These are phyloP conservation scores for Vinca minor DNA, from an alignment of 257 asterid genomes.

Conservation along the genomic window DNA sequence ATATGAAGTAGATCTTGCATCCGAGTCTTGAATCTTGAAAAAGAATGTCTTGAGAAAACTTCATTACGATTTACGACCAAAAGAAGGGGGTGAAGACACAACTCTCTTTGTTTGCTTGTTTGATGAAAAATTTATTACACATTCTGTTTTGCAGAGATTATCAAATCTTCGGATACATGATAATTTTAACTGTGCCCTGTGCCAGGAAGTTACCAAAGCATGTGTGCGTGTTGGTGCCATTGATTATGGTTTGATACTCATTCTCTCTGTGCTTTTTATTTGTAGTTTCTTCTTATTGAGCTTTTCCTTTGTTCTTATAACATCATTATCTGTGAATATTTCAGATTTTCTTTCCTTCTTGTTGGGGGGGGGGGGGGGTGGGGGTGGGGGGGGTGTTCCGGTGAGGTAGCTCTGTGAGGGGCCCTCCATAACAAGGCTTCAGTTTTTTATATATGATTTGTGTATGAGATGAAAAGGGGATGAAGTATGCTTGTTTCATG, in stretches of 20 bases:
- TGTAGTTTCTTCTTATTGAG: no score
- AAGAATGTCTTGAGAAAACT: no score
- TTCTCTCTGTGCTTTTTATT: conserved; percentile 1
- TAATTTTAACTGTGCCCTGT: conserved; percentile 68
- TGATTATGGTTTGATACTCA: conserved; percentile 50
- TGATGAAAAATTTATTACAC: background rate
- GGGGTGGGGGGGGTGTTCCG: background rate
- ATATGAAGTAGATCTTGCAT: no score
- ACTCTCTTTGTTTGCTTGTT: conserved; percentile 2
- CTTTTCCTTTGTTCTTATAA: no score
- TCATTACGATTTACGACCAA: no score
- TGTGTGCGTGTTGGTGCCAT: conserved; percentile 77
- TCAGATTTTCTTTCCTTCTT: background rate
- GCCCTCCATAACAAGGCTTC: background rate
- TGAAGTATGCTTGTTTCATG: background rate
- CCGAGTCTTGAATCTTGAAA: no score
- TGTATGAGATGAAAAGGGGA: background rate
- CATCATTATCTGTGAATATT: background rate
- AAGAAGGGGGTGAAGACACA: no score
- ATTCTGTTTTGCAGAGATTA: conserved; percentile 56
- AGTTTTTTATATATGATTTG: background rate
- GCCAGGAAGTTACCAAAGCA: conserved; percentile 77
- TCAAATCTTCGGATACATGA: conserved; percentile 76
- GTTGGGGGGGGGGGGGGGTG: background rate
- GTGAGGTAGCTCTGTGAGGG: no score